phyloP scores from a whole-genome alignment of 148 eudicot genomes.

The Chenopodium formosanum region DNA sequence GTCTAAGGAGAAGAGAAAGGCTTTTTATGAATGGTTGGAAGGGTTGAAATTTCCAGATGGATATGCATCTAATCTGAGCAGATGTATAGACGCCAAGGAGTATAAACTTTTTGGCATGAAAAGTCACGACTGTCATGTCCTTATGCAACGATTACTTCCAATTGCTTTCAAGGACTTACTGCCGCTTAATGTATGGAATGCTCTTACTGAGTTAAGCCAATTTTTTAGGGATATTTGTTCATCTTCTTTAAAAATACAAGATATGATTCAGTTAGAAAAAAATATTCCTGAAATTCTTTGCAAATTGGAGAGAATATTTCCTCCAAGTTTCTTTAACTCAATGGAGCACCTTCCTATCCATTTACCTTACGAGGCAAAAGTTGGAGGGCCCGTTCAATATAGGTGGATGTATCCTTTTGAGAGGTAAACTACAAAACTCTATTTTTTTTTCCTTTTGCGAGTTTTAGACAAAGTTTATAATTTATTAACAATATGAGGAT shows the following conservation, averaged over 20 bases:
- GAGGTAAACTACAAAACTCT: too few relatives aligned
- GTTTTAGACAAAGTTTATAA: too few relatives aligned
- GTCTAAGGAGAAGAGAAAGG: not conserved
- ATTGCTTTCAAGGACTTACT: constrained; percentile 24
- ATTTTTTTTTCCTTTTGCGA: too few relatives aligned
- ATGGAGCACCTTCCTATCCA: too few relatives aligned
- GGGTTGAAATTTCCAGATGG: constrained; percentile 23
- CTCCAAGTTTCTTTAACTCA: too few relatives aligned
- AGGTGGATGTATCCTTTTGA: constrained; percentile 30
- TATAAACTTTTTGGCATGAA: not conserved
- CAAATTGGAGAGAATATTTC: too few relatives aligned
- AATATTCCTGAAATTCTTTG: too few relatives aligned
- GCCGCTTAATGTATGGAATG: constrained; percentile 14
- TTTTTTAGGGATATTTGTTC: constrained; percentile 30
- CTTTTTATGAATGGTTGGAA: constrained; percentile 14
- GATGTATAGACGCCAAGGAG: not conserved
- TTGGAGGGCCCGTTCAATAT: constrained; percentile 7
- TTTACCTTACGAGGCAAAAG: too few relatives aligned
- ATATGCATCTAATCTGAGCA: constrained; percentile 23
- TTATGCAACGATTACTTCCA: constrained; percentile 22
- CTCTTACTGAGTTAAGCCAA: constrained; percentile 25
- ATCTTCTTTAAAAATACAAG: not conserved
- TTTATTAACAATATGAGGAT: too few relatives aligned
- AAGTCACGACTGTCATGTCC: constrained; percentile 27
- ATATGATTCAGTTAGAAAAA: not conserved